phyloP scores from a whole-genome alignment of 805 yeast species.

The Metschnikowia baotianmanensis region DNA sequence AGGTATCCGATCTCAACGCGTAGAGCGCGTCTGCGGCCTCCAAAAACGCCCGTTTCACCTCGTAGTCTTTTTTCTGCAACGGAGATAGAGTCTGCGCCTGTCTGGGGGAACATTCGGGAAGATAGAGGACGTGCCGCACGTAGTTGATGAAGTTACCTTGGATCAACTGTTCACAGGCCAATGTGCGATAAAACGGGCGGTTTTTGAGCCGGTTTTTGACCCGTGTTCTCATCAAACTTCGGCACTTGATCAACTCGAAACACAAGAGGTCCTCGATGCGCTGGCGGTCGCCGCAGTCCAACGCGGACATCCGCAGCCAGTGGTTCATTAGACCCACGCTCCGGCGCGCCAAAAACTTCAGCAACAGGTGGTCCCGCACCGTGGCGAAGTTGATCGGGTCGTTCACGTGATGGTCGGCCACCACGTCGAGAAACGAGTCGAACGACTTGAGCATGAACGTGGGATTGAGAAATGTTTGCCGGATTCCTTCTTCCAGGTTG shows the following conservation, averaged over 20 bases:
- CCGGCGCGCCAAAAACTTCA: constrained; percentile 24
- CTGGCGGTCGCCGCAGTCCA: constrained; percentile 8
- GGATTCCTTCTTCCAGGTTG: constrained; percentile 26
- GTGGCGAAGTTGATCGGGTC: constrained; percentile 41
- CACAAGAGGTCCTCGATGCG: constrained; percentile 30
- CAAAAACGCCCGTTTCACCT: constrained; percentile 26
- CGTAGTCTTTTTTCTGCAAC: constrained; percentile 26
- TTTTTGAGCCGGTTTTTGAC: constrained; percentile 4
- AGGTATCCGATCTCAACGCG: constrained; percentile 27
- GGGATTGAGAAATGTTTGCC: constrained; percentile 25
- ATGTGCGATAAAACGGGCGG: constrained; percentile 3
- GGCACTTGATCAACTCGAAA: constrained; percentile 26
- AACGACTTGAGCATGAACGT: constrained; percentile 30
- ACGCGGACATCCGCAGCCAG: constrained; percentile 7
- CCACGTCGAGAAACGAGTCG: constrained; percentile 29
- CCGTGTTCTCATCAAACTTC: constrained; percentile 22
- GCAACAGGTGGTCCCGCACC: constrained; percentile 30
- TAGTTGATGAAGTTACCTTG: constrained; percentile 40
- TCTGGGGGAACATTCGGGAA: constrained; percentile 24
- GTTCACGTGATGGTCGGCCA: constrained; percentile 29
- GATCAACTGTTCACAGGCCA: constrained; percentile 32
- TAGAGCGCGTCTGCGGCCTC: constrained; percentile 28
- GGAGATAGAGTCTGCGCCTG: constrained; percentile 21
- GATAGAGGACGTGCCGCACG: constrained; percentile 30
- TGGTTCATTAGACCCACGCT: constrained; percentile 2